Evolutionary conservation across 176 grass and related monocot species (phyloP), one percentile per base, ranked within the genome.

Genomic region (Triticum dicoccoides): DNA sequence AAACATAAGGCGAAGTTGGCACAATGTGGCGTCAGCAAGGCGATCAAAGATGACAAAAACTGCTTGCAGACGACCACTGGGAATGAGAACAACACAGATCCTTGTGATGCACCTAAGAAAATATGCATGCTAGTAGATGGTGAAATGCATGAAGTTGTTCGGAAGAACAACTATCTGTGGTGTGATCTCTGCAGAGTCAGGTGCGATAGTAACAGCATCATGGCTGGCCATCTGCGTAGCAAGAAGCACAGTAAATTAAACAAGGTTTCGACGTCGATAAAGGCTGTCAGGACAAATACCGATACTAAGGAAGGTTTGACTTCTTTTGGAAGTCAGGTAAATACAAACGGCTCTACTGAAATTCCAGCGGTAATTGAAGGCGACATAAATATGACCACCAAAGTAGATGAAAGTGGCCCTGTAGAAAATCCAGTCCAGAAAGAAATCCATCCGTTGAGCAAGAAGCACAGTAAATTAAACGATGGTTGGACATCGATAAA

Each of bases 121-220:
- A 80, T 93, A 76, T 88, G 77, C 44, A 86, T 91, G 24, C 56
- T 78, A 62, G 80, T 91, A n/a, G 87, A 89, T 82, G 89, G 87
- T 72, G 59, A 14, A 74, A 32, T 32, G 32, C 32, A 32, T 32
- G 32, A 32, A 32, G 32, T 32, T 32, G 32, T 32, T 32, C 32
- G 32, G 32, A 32, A 32, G 32, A 32, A 32, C 32, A 32, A 32
- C 32, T 32, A 32, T 32, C 32, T 32, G 32, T 32, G 32, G 32
- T 32, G 32, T 32, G 32, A 32, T 32, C 32, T 2, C 32, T 32
- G 32, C 32, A 32, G 32, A 32, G 32, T 32, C 32, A 32, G 32
- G 32, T 32, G 32, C 3, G 32, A 32, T 32, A 32, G 32, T 32
- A 32, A 32, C 32, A 3, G 2, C 32, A 32, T 32, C 32, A 32